Evolutionary conservation across 1,139 yeast genomes (phyloP), one percentile per base, ranked within the genome.

Genomic region (Hyphopichia buzzinii): DNA sequence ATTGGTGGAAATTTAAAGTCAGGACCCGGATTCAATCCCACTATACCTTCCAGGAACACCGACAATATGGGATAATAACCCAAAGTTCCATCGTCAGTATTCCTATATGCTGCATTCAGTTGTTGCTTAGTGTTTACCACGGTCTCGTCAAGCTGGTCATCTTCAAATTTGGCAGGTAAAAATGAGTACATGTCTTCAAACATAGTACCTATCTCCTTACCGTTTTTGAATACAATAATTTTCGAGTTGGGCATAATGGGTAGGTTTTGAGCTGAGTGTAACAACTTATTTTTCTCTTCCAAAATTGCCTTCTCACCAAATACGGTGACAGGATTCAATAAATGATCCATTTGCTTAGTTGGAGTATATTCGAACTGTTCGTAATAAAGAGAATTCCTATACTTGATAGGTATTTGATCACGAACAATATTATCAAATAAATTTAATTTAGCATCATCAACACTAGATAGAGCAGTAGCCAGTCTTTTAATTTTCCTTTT

Each of bases 61-160:
- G 96, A 85, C 24, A 88, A 69, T 64, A 90, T 87, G 1, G 98
- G 98, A 59, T 81, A 92, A 56, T 94, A 92, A 0, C 97, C 98
- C 37, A 89, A 62, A 32, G 79, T 68, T 1, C 95, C 96, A 54
- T 92, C 97, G 55, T 92, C 90, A 43, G 60, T 74, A 59, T 61
- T 67, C 43, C 66, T 64, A 49, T 72, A 77, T 26, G 62, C 64
- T n/a, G 72, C 62, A 34, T 77, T 67, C 46, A 63, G 77, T 55
- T 65, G 70, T 44, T 74, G 80, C 24, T 58, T 66, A 26, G 71
- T 66, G 44, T 71, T 72, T 25, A 48, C 49, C 17, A 33, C 23
- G 2, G 49, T 47, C 17, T 59, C 35, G 26, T 52, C 50, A 8
- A 44, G 39, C 17, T 55, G 60, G 23, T 61, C 64, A 35, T 55